Evolutionary conservation across 768 basidiomycete genomes (phyloP).

Genomic region (Amyloporia xantha): DNA sequence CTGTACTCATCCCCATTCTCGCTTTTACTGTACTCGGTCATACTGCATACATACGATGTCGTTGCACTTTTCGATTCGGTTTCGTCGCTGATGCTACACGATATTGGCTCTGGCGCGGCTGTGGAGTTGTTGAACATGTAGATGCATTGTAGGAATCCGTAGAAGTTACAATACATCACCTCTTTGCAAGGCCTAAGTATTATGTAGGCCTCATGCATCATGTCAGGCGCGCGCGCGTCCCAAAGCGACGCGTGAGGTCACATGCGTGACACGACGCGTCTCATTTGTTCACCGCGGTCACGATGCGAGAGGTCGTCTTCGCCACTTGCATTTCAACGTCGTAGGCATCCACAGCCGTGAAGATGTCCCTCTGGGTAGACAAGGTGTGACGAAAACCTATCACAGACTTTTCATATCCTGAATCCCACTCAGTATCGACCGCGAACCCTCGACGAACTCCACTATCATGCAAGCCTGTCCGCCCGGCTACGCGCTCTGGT

Average conservation of each 20-base stretch:
- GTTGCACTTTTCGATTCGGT: too few species aligned
- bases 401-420: not conserved
- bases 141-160: too few species aligned
- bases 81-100: too few species aligned
- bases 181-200: not conserved
- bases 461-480: conserved; percentile 83
- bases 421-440: conserved; percentile 90
- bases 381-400: conserved; percentile 25
- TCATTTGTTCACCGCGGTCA: too few species aligned
- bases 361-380: conserved; percentile 45
- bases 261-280: conserved; percentile 1
- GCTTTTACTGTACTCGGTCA: not conserved
- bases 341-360: too few species aligned
- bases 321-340: too few species aligned
- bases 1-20: not conserved
- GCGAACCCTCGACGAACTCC: conserved; percentile 72
- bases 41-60: not conserved
- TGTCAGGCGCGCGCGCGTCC: too few species aligned
- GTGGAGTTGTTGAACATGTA: too few species aligned
- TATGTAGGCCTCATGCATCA: not conserved
- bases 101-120: too few species aligned
- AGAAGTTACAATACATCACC: not conserved
- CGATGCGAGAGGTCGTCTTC: too few species aligned
- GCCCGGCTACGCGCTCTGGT: conserved; percentile 75
- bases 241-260: not conserved